Conservation (phyloP, 2,329 filamentous ascomycete species). For the Tolypocladium nubicola region DNA sequence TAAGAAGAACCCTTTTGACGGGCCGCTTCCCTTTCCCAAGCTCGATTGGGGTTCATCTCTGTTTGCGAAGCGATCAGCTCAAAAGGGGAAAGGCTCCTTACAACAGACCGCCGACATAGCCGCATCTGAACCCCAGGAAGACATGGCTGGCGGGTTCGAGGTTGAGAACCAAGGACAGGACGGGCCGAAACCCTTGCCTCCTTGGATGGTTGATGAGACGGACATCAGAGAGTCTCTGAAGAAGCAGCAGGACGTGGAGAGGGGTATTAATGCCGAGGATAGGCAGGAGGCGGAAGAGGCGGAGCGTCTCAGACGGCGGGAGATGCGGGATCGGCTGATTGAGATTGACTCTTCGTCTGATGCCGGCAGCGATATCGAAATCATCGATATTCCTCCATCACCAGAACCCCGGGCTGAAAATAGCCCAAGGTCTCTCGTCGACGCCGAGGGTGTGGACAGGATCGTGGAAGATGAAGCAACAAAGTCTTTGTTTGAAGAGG, state of each 20-base stretch:
- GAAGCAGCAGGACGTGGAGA: slow-evolving; percentile 45
- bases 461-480: neutral
- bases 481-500: neutral
- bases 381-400: slow-evolving; percentile 37
- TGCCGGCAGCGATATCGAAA: slow-evolving; percentile 44
- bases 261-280: slow-evolving; percentile 55
- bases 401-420: slow-evolving; percentile 11
- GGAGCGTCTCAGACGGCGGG: slow-evolving; percentile 31
- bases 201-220: slow-evolving; percentile 58
- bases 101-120: slow-evolving; percentile 13
- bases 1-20: slow-evolving; percentile 56
- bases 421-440: neutral
- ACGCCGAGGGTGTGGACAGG: slow-evolving; percentile 4
- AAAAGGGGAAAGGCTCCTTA: slow-evolving; percentile 10
- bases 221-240: slow-evolving; percentile 57
- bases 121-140: slow-evolving; percentile 28
- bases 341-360: slow-evolving; percentile 53
- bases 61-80: slow-evolving; percentile 32
- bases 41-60: slow-evolving; percentile 58
- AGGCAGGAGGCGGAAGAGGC: slow-evolving; percentile 46
- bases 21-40: slow-evolving; percentile 85
- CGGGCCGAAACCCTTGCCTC: slow-evolving; percentile 53
- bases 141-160: slow-evolving; percentile 56
- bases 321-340: slow-evolving; percentile 40
- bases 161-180: slow-evolving; percentile 31